Conservation (phyloP, 2,329 filamentous ascomycete genomes). For the Zarea fungicola region DNA sequence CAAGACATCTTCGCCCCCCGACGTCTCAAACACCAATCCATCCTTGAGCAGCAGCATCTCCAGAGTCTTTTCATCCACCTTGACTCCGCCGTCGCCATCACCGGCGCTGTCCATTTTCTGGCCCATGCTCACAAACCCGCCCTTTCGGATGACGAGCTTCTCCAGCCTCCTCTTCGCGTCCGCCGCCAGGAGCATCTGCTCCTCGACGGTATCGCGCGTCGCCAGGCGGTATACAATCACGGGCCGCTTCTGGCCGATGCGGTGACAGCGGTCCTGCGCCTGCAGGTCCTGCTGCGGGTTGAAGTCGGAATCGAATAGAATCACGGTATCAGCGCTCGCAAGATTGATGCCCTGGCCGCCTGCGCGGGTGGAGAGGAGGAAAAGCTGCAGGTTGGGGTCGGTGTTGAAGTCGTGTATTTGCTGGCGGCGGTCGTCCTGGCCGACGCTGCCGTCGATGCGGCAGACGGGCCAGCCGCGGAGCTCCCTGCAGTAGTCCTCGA, state of each 20-base stretch:
- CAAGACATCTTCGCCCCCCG: constrained; percentile 60
- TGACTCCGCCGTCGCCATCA: constrained; percentile 39
- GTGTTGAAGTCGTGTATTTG: constrained; percentile 72
- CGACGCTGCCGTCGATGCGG: constrained; percentile 84
- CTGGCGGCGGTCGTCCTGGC: constrained; percentile 63
- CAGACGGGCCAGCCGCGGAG: constrained; percentile 76
- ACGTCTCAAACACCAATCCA: constrained; percentile 59
- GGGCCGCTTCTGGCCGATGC: constrained; percentile 87
- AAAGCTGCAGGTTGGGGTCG: constrained; percentile 63
- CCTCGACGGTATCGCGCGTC: constrained; percentile 88
- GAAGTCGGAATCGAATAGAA: constrained; percentile 85
- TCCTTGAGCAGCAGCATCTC: constrained; percentile 63
- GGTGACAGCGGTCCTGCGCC: constrained; percentile 89
- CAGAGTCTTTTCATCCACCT: constrained; percentile 56
- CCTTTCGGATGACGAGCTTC: constrained; percentile 93
- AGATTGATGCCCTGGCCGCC: constrained; percentile 96
- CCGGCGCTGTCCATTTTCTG: constrained; percentile 51
- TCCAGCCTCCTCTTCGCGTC: constrained; percentile 89
- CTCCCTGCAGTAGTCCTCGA: constrained; percentile 76
- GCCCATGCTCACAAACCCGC: constrained; percentile 67
- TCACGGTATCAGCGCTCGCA: constrained; percentile 83
- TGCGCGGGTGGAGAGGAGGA: constrained; percentile 83
- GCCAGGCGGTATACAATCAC: constrained; percentile 93
- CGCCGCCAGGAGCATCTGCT: constrained; percentile 77
- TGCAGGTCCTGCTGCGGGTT: constrained; percentile 97